A percentile compares a stretch with the other conserved stretches of the same genome.
These are phyloP conservation scores for Apophysomyces sp. DNA, from an alignment of 371 early-diverging fungal genomes.

Conservation along the genomic window DNA sequence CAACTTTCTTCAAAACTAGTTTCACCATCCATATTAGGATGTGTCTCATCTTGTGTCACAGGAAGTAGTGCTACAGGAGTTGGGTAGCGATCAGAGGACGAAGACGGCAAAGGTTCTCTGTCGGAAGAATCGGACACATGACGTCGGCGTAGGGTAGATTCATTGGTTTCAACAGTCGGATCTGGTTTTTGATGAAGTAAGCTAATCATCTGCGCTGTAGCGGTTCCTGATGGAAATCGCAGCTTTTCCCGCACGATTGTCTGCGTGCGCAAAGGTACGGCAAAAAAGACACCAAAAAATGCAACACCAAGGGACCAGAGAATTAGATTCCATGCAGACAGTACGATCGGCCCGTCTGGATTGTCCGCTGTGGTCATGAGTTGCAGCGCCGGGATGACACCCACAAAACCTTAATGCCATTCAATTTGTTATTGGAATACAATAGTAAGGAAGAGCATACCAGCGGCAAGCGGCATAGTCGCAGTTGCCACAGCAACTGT, in stretches of 20 bases:
- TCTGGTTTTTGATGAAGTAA: conserved; percentile 63
- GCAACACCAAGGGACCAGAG: conserved; percentile 83
- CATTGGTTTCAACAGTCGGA: conserved; percentile 2
- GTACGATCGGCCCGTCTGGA: conserved; percentile 43
- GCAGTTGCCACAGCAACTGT: conserved; percentile 84
- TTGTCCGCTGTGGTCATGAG: conserved; percentile 60
- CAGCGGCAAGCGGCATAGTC: conserved; percentile 84
- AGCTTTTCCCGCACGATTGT: conserved; percentile 80
- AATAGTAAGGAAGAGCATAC: conserved; percentile 13
- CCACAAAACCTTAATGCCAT: conserved; percentile 64
- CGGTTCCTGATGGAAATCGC: conserved; percentile 85
- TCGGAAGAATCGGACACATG: background rate
- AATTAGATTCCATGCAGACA: conserved; percentile 54
- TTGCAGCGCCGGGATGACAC: conserved; percentile 74
- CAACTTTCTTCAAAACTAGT: conserved; percentile 55
- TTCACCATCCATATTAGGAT: background rate
- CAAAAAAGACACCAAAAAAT: conserved; percentile 91
- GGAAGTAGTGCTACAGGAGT: conserved; percentile 8
- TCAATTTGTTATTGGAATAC: background rate
- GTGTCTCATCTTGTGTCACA: conserved; percentile 1
- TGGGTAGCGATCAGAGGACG: background rate
- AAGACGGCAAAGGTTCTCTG: background rate
- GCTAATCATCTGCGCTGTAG: conserved; percentile 86
- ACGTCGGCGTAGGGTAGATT: conserved; percentile 9
- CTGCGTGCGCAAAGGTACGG: conserved; percentile 79